Evolutionary conservation across 129 eudicot species (phyloP).

Genomic region (Flaveria trinervia): DNA sequence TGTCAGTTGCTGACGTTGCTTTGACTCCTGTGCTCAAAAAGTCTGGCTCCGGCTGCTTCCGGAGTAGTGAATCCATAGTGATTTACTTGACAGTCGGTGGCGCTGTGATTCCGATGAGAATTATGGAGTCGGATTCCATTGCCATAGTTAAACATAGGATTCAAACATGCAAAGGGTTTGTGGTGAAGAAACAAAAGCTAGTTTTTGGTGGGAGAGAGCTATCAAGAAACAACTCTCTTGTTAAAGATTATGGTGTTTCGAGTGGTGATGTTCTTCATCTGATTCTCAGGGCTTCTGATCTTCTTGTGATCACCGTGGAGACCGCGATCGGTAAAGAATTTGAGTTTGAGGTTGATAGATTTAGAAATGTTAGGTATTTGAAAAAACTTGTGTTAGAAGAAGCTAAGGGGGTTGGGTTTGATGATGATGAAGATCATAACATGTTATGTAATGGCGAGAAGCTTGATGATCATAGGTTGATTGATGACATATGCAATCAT

Average conservation of each 20-base stretch:
- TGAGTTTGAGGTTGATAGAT: conserved; percentile 64
- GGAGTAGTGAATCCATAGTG: conserved; percentile 50
- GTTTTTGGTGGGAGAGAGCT: conserved; percentile 74
- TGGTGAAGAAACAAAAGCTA: conserved; percentile 64
- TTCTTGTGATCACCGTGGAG: conserved; percentile 52
- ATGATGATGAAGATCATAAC: conserved; percentile 47
- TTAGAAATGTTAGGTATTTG: conserved; percentile 55
- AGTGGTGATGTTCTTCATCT: conserved; percentile 65
- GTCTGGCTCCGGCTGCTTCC: conserved; percentile 38
- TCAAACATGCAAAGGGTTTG: conserved; percentile 69
- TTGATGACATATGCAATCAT: conserved; percentile 56
- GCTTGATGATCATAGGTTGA: conserved; percentile 67
- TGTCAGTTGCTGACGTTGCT: conserved; percentile 70
- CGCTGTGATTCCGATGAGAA: conserved; percentile 60
- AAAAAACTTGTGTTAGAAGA: conserved; percentile 51
- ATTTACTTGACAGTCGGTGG: conserved; percentile 61
- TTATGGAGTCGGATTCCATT: conserved; percentile 77
- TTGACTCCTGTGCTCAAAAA: conserved; percentile 50
- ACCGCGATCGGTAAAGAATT: conserved; percentile 55
- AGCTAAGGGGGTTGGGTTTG: conserved; percentile 44
- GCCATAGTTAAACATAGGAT: conserved; percentile 66
- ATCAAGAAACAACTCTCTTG: conserved; percentile 54
- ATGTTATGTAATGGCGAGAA: conserved; percentile 55
- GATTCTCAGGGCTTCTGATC: conserved; percentile 58
- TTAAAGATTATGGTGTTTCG: conserved; percentile 68